Percentiles rank a stretch among this genome's conserved stretches.
Evolutionary conservation across 192 early-diverging fungal species (phyloP).

Genomic region (Coemansia furcata): DNA sequence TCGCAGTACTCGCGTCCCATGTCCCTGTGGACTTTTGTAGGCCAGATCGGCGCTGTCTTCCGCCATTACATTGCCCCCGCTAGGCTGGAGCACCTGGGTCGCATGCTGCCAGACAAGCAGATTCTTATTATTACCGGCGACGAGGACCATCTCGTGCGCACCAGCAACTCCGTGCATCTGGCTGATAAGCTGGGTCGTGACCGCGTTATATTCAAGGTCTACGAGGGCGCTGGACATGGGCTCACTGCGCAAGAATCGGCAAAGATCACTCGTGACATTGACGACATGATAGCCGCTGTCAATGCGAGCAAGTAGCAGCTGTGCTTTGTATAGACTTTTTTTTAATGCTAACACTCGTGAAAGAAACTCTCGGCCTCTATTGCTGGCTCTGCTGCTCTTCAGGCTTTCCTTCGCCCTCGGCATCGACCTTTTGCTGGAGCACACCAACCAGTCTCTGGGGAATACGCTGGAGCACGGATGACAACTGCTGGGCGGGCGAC

Average conservation of each 20-base stretch:
- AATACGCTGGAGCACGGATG: conserved; percentile 26
- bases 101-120: conserved; percentile 31
- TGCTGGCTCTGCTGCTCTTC: conserved; percentile 1
- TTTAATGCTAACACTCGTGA: neutral
- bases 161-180: conserved; percentile 40
- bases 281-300: conserved; percentile 28
- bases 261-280: conserved; percentile 21
- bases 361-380: neutral
- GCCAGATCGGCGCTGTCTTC: conserved; percentile 42
- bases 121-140: conserved; percentile 46
- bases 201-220: conserved; percentile 31
- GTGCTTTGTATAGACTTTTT: neutral
- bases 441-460: conserved; percentile 47
- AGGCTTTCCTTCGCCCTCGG: conserved; percentile 11
- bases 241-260: conserved; percentile 29
- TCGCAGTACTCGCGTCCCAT: conserved; percentile 43
- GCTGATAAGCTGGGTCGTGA: conserved; percentile 45
- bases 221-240: conserved; percentile 40
- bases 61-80: conserved; percentile 46
- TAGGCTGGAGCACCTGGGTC: conserved; percentile 25
- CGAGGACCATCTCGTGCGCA: conserved; percentile 42
- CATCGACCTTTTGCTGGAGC: conserved; percentile 34
- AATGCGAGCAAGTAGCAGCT: neutral
- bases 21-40: conserved; percentile 32
- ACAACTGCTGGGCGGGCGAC: conserved; percentile 31